Evolutionary conservation across 495 filamentous ascomycete species (phyloP).

Genomic region (Cercophora sp.): DNA sequence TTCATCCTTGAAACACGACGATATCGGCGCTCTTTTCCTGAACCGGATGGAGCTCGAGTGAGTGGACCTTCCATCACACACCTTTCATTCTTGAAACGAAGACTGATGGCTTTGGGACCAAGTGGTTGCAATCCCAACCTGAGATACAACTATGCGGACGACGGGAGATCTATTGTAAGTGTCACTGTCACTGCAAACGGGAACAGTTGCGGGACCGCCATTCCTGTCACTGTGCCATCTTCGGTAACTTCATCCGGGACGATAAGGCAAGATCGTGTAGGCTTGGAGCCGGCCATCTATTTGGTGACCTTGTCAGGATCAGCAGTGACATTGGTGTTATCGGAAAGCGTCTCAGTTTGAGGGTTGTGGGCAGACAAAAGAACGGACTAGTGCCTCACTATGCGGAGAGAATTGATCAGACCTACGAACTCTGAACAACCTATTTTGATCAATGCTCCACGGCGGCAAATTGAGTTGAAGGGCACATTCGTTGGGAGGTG

Average conservation of each 20-base stretch:
- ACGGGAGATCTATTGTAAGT: slow-evolving; percentile 41
- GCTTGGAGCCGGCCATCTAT: slow-evolving; percentile 56
- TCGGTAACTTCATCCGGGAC: slow-evolving; percentile 36
- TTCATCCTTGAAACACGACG: slow-evolving; percentile 51
- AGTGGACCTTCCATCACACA: not conserved
- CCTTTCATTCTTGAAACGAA: not conserved
- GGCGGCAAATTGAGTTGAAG: too few relatives aligned
- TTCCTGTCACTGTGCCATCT: slow-evolving; percentile 56
- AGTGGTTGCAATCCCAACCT: slow-evolving; percentile 48
- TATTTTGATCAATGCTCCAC: too few relatives aligned
- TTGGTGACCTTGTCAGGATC: slow-evolving; percentile 55
- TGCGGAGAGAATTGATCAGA: too few relatives aligned
- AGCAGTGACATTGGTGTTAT: slow-evolving; percentile 48
- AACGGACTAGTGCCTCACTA: too few relatives aligned
- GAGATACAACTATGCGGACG: slow-evolving; percentile 39
- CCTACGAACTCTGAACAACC: too few relatives aligned
- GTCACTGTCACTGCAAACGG: slow-evolving; percentile 49
- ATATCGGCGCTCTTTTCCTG: slow-evolving; percentile 50
- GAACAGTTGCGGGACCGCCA: slow-evolving; percentile 48
- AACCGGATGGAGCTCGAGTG: slow-evolving; percentile 51
- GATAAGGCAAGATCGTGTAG: slow-evolving; percentile 52
- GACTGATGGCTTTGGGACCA: not conserved
- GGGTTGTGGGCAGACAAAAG: not conserved
- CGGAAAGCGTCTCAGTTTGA: not conserved
- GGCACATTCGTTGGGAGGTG: too few relatives aligned